Conservation (phyloP, 1,139 yeast genomes). For the Zygosaccharomyces pseudobailii region DNA sequence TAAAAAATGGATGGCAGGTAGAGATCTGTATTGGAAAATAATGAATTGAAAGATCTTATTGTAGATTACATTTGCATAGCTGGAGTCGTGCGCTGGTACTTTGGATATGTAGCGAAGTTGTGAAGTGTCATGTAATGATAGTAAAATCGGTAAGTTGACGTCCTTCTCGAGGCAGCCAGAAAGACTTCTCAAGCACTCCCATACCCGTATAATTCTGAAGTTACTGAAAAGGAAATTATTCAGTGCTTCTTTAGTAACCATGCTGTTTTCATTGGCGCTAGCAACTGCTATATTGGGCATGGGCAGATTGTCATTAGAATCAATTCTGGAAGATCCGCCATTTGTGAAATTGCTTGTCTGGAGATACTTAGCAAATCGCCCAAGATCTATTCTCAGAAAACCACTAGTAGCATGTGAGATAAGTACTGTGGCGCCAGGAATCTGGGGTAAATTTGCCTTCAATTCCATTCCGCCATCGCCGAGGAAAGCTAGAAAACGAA, state of each 20-base stretch:
- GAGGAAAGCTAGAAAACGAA: slow-evolving; percentile 9
- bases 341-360: slow-evolving; percentile 7
- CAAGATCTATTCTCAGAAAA: slow-evolving; percentile 20
- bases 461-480: slow-evolving; percentile 2
- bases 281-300: slow-evolving; percentile 2
- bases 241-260: slow-evolving; percentile 14
- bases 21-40: slow-evolving; percentile 19
- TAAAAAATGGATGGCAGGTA: slow-evolving; percentile 12
- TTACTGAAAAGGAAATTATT: slow-evolving; percentile 25
- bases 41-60: slow-evolving; percentile 27
- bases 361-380: slow-evolving; percentile 17
- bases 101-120: slow-evolving; percentile 21
- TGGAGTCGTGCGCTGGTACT: slow-evolving; percentile 30
- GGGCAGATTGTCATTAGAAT: not conserved
- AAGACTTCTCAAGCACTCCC: slow-evolving; percentile 26
- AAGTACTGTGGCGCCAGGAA: slow-evolving; percentile 23
- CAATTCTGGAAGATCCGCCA: slow-evolving; percentile 1
- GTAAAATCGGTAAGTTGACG: slow-evolving; percentile 3
- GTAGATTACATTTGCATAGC: slow-evolving; percentile 26
- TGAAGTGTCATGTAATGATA: slow-evolving; percentile 22
- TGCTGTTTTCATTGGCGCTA: not conserved
- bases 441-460: slow-evolving; percentile 6
- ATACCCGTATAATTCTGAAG: slow-evolving; percentile 23
- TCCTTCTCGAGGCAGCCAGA: slow-evolving; percentile 17
- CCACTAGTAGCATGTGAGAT: slow-evolving; percentile 15